Evolutionary conservation across 2,329 filamentous ascomycete species (phyloP), one percentile per base, ranked within the genome.

Genomic region (Alternaria dauci): DNA sequence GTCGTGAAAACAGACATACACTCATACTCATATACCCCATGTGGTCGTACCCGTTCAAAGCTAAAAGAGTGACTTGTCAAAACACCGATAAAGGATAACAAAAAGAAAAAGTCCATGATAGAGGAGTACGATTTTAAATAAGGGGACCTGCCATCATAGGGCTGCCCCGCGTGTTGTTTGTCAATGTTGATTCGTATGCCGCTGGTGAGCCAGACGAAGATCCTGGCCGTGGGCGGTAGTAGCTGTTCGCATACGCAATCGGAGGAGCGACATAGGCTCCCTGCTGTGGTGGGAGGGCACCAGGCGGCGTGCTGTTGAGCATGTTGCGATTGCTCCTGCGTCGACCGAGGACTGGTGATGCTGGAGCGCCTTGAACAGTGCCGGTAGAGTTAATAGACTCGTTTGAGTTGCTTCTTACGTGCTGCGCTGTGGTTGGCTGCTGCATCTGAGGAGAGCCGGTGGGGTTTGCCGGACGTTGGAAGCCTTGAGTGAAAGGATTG

Each of bases 311-410:
- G 11, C 65, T 66, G 23, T 63, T 69, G 12, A 69, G 68, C 43
- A 76, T 74, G 52, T 72, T 76, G 41, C 76, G 76, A 51, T 70
- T 78, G 67, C 77, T 79, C 54, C 74, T 72, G 43, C 76, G 70
- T 20, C 77, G 70, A 32, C 63, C 64, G 11, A 79, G 69, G 18
- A 63, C 68, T 36, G 76, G 73, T 14, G 74, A 74, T 25, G 73
- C 55, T 16, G 72, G 66, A 32, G 62, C 63, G 42, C 61, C 65
- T 42, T 71, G 70, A n/a, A 69, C 62, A 5, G 72, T 75, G 14
- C 70, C 66, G 3, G 75, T 67, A n/a, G 75, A 77, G 32, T 62
- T 69, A 16, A 65, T 68, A 2, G 76, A 76, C 50, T 78, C 76
- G 38, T 78, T 76, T 3, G 75, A 78, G 38, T 72, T 75, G 41